Evolutionary conservation across 2,329 filamentous ascomycete genomes (phyloP), one percentile per base, ranked within the genome.

Genomic region (Cladophialophora chaetospira): DNA sequence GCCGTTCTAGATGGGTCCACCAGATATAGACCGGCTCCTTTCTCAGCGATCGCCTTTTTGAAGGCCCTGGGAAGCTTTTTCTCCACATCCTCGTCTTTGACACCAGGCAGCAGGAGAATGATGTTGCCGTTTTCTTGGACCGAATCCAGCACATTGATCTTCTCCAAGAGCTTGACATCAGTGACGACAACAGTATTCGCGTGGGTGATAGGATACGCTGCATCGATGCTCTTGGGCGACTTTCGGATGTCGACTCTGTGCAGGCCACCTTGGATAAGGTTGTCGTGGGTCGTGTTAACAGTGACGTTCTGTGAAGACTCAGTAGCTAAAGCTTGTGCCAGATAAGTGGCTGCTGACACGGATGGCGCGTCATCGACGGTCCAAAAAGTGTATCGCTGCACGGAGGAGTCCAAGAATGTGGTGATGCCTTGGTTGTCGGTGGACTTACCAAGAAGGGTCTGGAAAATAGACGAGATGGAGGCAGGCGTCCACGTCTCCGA

Each of bases 331-430:
- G 85, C 77, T 68, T 84, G 79, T 36, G 80, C 82, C 46, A 88
- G 70, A 43, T 76, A 82, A 19, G 82, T 75, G 9, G 91, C 87
- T 1, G 90, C 86, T 57, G 79, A 78, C 49, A 81, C 79, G 49
- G 87, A 82, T 1, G 79, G 74, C 25, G 91, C 91, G 71, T 86
- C 82, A 69, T 96, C 93, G 36, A 89, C 71, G 65, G 97, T 89
- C 91, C 92, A 97, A 82, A 99, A 97, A 10, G 87, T 87, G 77
- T 94, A 97, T 73, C 97, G 89, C 72, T 89, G 82, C 17, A 86
- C 84, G 17, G 73, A 71, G n/a, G 77, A 70, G 61, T 84, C 81
- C n/a, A 82, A 68, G 26, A 63, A 58, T 4, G 57, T 52, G 6
- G 61, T 54, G 17, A 82, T 72, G 63, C 84, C 78, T 53, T 86